phyloP scores from a whole-genome alignment of 164 flowering plant genomes.

The Macadamia integrifolia region DNA sequence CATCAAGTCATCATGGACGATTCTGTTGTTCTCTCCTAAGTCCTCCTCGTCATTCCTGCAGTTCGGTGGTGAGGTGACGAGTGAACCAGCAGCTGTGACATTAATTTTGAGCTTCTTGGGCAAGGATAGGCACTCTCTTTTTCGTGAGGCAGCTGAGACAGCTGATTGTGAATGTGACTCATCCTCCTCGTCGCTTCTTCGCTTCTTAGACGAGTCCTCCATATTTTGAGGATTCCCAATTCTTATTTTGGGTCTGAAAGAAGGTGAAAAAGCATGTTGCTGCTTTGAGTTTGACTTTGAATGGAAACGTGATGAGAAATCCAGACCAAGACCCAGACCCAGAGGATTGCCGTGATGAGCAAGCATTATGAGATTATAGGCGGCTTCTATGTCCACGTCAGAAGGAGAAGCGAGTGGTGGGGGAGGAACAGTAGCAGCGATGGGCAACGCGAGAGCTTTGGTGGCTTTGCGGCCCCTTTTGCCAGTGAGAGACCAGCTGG shows the following conservation, averaged over 20 bases:
- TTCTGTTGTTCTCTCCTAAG: not conserved
- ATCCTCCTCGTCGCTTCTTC: no score
- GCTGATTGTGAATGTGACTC: no score
- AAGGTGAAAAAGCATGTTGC: no score
- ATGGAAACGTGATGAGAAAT: not conserved
- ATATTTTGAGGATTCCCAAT: no score
- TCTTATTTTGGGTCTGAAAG: not conserved
- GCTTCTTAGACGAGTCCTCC: no score
- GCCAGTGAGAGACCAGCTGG: slow-evolving; percentile 30
- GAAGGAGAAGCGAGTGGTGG: not conserved
- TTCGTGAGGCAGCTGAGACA: no score
- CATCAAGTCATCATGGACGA: not conserved
- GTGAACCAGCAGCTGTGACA: no score
- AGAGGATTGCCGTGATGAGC: slow-evolving; percentile 12
- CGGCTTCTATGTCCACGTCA: slow-evolving; percentile 12
- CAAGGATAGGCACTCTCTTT: not conserved
- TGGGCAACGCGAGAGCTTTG: slow-evolving; percentile 1
- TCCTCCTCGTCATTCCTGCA: not conserved
- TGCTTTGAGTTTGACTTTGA: not conserved
- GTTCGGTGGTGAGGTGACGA: no score
- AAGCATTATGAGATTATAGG: slow-evolving; percentile 20
- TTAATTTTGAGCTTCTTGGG: not conserved
- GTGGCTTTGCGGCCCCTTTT: slow-evolving; percentile 34
- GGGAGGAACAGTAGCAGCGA: not conserved
- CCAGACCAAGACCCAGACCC: not conserved